Base-by-base conservation (phyloP, 768 basidiomycete species). In the Trametes meyenii region DNA sequence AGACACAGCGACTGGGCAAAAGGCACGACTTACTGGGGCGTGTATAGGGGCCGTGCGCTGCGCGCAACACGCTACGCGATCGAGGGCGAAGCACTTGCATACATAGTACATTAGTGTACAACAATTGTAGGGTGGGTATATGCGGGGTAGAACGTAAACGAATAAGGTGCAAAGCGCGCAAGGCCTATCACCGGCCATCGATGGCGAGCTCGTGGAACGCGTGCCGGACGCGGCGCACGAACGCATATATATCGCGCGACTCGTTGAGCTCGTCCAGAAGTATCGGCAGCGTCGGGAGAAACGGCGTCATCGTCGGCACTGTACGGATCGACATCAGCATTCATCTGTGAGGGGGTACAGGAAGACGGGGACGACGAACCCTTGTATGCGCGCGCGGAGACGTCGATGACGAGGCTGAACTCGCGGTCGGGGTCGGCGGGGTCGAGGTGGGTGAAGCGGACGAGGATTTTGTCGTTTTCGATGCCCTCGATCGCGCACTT, bases 261-360 rank as follows among this genome's bases (percentile, higher is more conserved):
- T 83, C 81, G 68, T 92, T 93, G 43, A 96, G 81, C 33, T 83
- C 81, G 49, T 84, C 85, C 26, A 95, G 76, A 7, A 95, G 76
- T 17, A 89, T 81, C 0, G 87, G 82, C 46, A 96, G 76, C 0
- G 81, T 76, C 0, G 89, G 83, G 5, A 95, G 76, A 10, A 81
- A 79, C 0, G 93, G 94, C 8, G 86, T 88, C 6, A 86, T 86
- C 23, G 89, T 92, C n/a, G 91, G 82, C 0, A 95, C 94, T 96
- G 67, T 33, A 33, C 29, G 29, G 29, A 33, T 33, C 29, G 29
- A 33, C 29, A 33, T 26, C 46, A 7, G 46, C 24, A 40, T 14
- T n/a, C 44, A 5, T 21, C 13, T 12, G 13, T 13, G 24, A 24
- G 21, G 35, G 19, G 26, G 33, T n/a, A 14, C n/a, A n/a, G 19